Conservation (phyloP, 2,329 filamentous ascomycete species). For the Penicillium sp. region DNA sequence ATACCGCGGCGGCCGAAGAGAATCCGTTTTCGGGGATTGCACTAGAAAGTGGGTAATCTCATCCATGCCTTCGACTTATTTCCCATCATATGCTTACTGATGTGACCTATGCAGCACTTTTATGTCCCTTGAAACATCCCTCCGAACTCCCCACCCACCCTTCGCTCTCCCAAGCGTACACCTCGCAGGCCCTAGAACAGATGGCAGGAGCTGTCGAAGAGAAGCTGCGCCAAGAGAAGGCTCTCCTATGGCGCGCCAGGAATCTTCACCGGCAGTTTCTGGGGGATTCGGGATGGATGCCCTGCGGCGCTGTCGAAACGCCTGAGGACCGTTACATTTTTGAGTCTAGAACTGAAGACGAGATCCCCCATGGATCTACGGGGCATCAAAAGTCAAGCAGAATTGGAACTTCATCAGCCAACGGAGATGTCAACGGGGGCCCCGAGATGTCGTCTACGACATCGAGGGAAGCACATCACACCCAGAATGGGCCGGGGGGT, state of each 20-base stretch:
- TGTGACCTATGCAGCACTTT: slow-evolving; percentile 46
- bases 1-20: slow-evolving; percentile 58
- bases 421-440: slow-evolving; percentile 11
- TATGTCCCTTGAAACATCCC: slow-evolving; percentile 62
- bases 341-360: slow-evolving; percentile 32
- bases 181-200: slow-evolving; percentile 57
- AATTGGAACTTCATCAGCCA: slow-evolving; percentile 8
- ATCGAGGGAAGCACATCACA: slow-evolving; percentile 11
- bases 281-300: slow-evolving; percentile 61
- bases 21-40: slow-evolving; percentile 61
- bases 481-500: slow-evolving; percentile 9
- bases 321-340: slow-evolving; percentile 51
- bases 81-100: slow-evolving; percentile 11
- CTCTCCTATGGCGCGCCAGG: slow-evolving; percentile 58
- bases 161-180: slow-evolving; percentile 59
- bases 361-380: slow-evolving; percentile 13
- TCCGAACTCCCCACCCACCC: slow-evolving; percentile 61
- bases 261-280: slow-evolving; percentile 58
- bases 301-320: slow-evolving; percentile 54
- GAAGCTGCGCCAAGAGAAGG: slow-evolving; percentile 58
- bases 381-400: slow-evolving; percentile 19
- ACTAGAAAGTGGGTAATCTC: slow-evolving; percentile 52
- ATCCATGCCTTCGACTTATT: background rate
- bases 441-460: slow-evolving; percentile 10
- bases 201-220: slow-evolving; percentile 57